phyloP scores from a whole-genome alignment of 148 eudicot genomes.

The Arbutus unedo region DNA sequence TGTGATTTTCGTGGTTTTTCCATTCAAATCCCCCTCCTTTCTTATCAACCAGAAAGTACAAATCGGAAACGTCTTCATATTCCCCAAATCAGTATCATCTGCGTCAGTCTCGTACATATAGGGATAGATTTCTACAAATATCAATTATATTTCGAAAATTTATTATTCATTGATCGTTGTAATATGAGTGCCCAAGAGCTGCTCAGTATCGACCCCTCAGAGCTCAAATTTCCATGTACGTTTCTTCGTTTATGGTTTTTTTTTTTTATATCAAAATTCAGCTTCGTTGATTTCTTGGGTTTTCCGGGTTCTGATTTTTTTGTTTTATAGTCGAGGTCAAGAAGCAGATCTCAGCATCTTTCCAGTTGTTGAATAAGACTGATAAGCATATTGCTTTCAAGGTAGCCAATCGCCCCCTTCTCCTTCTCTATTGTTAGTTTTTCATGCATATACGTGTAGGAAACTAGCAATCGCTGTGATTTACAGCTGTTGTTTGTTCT shows the following conservation, averaged over 20 bases:
- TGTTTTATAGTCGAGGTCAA: slow-evolving; percentile 67
- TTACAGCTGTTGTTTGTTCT: background rate
- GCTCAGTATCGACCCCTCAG: slow-evolving; percentile 70
- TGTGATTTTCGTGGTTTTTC: background rate
- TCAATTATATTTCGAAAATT: background rate
- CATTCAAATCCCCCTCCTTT: background rate
- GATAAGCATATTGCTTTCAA: slow-evolving; percentile 80
- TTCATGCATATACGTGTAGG: too few relatives aligned
- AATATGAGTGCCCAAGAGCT: slow-evolving; percentile 69
- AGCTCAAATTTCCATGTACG: slow-evolving; percentile 74
- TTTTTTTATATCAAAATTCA: background rate
- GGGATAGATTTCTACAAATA: background rate
- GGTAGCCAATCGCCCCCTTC: slow-evolving; percentile 36
- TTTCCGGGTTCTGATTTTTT: too few relatives aligned
- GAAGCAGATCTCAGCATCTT: slow-evolving; percentile 90
- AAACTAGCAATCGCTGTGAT: background rate
- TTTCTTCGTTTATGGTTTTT: background rate
- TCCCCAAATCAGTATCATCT: too few relatives aligned
- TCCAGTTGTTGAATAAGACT: slow-evolving; percentile 65
- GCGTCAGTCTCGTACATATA: background rate
- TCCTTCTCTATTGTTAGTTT: background rate
- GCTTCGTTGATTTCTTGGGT: background rate
- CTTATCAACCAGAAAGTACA: background rate
- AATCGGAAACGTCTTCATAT: background rate
- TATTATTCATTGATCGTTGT: background rate